Percentiles rank a stretch among this genome's conserved stretches.
These are phyloP conservation scores for Rhinocladiella mackenziei DNA, from an alignment of 2,329 filamentous ascomycete genomes.

Conservation along the genomic window DNA sequence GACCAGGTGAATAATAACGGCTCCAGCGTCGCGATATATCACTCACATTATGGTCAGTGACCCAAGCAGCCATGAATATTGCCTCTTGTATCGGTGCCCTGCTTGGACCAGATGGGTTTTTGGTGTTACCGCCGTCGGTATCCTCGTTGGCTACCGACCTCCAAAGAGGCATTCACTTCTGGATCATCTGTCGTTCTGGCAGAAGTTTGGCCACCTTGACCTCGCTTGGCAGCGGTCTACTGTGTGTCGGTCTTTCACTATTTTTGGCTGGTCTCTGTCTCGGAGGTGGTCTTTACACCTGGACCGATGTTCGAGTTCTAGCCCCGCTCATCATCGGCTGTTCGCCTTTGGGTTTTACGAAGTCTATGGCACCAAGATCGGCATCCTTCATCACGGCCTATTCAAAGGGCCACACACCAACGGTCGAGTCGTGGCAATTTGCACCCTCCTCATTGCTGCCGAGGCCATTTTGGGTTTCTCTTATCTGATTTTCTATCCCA, in stretches of 20 bases:
- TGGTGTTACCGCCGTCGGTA: constrained; percentile 2
- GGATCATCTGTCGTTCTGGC: constrained; percentile 8
- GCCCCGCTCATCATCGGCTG: constrained; percentile 3
- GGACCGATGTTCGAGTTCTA: too few species aligned
- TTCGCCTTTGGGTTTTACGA: constrained; percentile 10
- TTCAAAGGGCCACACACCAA: constrained; percentile 6
- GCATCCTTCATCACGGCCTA: constrained; percentile 11
- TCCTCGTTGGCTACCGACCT: constrained; percentile 13
- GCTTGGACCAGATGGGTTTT: too few species aligned
- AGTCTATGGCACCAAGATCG: constrained; percentile 12
- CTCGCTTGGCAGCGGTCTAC: too few species aligned
- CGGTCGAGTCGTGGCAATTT: constrained; percentile 10
- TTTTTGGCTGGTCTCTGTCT: constrained; percentile 3
- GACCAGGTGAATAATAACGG: constrained; percentile 13
- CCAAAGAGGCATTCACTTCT: constrained; percentile 15
- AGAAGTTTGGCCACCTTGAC: constrained; percentile 13
- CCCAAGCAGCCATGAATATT: too few species aligned
- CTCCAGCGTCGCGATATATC: background rate
- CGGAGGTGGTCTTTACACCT: too few species aligned
- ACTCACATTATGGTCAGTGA: too few species aligned
- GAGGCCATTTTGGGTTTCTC: constrained; percentile 7
- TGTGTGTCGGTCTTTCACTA: too few species aligned
- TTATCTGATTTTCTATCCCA: constrained; percentile 12
- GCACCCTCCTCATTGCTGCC: constrained; percentile 11
- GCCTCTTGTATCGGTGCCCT: too few species aligned